Evolutionary conservation across 2,329 filamentous ascomycete genomes (phyloP).

Genomic region (Trichoderma sp.): DNA sequence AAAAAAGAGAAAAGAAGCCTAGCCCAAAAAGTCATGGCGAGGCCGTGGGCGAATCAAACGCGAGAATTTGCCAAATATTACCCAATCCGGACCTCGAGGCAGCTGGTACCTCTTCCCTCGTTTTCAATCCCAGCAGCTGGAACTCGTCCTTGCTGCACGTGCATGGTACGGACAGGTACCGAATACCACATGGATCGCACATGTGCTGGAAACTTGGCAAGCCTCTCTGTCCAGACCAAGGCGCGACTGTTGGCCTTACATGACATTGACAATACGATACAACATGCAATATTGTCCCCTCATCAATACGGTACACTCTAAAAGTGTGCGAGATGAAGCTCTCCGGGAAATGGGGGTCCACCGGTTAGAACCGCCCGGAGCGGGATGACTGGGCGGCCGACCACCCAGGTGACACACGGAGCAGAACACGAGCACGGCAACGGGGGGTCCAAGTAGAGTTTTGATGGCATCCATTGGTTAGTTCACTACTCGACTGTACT

Average conservation of each 20-base stretch:
- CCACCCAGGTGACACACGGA: not conserved
- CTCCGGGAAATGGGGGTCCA: slow-evolving; percentile 8
- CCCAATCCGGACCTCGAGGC: not conserved
- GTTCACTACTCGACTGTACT: not conserved
- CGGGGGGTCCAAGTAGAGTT: not conserved
- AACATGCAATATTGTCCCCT: not conserved
- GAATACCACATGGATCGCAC: not conserved
- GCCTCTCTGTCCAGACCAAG: not conserved
- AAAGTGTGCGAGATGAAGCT: slow-evolving; percentile 14
- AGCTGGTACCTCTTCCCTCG: not conserved
- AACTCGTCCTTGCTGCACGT: not conserved
- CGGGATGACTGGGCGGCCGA: slow-evolving; percentile 3
- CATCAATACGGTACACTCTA: not conserved
- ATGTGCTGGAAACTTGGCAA: not conserved
- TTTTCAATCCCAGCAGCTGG: not conserved
- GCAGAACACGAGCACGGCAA: not conserved
- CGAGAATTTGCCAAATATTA: not conserved
- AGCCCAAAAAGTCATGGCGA: not conserved
- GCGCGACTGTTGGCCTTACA: not conserved
- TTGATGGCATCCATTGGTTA: not conserved
- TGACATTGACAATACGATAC: not conserved
- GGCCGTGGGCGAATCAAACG: not conserved
- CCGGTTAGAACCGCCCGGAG: slow-evolving; percentile 3
- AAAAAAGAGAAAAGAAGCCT: slow-evolving; percentile 19
- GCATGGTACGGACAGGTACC: not conserved